phyloP scores from a whole-genome alignment of 441 rosid species.

The Codiaeum variegatum region DNA sequence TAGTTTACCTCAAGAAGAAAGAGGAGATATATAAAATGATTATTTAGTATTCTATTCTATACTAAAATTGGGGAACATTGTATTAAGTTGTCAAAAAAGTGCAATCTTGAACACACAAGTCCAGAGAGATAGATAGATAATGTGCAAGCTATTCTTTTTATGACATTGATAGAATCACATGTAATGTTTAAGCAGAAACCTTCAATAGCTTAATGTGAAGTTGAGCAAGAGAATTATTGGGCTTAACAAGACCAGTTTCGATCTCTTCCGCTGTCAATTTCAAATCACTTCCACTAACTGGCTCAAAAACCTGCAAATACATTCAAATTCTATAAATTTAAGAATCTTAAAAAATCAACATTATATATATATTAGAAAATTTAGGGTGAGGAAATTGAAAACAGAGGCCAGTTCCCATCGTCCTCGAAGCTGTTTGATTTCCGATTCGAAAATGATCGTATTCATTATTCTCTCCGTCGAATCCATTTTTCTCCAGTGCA shows the following conservation, averaged over 20 bases:
- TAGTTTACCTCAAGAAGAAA: not conserved
- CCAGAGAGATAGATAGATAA: too few species aligned
- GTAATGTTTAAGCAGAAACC: constrained; percentile 35
- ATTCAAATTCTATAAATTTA: not conserved
- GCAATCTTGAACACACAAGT: too few species aligned
- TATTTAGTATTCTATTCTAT: not conserved
- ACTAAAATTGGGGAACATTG: not conserved
- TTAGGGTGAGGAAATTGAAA: too few species aligned
- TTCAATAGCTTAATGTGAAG: constrained; percentile 68
- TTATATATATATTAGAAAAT: too few species aligned
- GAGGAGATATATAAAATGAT: not conserved
- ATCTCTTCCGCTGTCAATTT: constrained; percentile 71
- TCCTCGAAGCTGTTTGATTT: constrained; percentile 53
- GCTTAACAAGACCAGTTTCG: constrained; percentile 59
- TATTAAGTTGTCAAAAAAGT: not conserved
- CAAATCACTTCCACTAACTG: constrained; percentile 47
- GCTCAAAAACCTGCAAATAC: constrained; percentile 60
- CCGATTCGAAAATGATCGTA: constrained; percentile 32
- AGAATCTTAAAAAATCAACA: not conserved
- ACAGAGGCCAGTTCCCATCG: constrained; percentile 92
- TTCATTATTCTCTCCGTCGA: too few species aligned
- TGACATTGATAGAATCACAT: too few species aligned
- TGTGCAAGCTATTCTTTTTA: too few species aligned
- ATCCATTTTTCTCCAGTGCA: too few species aligned
- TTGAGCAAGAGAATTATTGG: constrained; percentile 45